Base-by-base conservation (phyloP, 2,329 filamentous ascomycete species). In the Colletotrichum caudatum region DNA sequence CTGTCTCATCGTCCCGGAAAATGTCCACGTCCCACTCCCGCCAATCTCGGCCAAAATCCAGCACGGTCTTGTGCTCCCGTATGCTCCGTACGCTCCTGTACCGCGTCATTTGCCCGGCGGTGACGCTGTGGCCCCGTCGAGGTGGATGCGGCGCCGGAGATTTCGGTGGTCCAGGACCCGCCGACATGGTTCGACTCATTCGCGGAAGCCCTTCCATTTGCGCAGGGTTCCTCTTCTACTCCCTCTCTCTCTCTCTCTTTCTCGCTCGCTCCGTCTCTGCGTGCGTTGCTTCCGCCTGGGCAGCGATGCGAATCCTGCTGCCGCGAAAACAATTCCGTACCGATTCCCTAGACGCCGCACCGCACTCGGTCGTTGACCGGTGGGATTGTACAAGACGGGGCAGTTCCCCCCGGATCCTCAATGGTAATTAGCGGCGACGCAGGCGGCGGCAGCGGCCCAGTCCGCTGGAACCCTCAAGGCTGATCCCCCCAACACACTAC, bases 21-120 rank as follows among this genome's bases (percentile, higher is more conserved):
- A 72, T 72, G 20, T 72, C 65, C 66, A 72, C 69, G 18, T 72
- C 69, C 69, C 69, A 72, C 48, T 72, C 69, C 66, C 65, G 54
- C 69, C 69, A 72, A 60, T 72, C 54, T 33, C 60, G 65, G 39
- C 69, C 69, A 72, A 72, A 72, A 35, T 72, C 69, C 54, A 72
- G 48, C 39, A 71, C 59, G 60, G 65, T 69, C 60, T 64, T 71
- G 46, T 71, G 69, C 48, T 71, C 69, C 39, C 59, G 65, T 39
- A 71, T 18, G 29, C 66, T 69, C 29, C 64, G 65, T 33, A 71
- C n/a, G 39, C 66, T 72, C 39, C 65, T 72, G 48, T 72, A 72
- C 65, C 65, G 54, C n/a, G 54, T 44, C 29, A 72, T 39, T 39
- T 54, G 51, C 26, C 66, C 59, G 60, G 65, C 59, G 26, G 59